Percentiles rank a stretch among this genome's conserved stretches.
These are phyloP conservation scores for Thozetella sp. DNA, from an alignment of 495 filamentous ascomycete species.

Conservation along the genomic window DNA sequence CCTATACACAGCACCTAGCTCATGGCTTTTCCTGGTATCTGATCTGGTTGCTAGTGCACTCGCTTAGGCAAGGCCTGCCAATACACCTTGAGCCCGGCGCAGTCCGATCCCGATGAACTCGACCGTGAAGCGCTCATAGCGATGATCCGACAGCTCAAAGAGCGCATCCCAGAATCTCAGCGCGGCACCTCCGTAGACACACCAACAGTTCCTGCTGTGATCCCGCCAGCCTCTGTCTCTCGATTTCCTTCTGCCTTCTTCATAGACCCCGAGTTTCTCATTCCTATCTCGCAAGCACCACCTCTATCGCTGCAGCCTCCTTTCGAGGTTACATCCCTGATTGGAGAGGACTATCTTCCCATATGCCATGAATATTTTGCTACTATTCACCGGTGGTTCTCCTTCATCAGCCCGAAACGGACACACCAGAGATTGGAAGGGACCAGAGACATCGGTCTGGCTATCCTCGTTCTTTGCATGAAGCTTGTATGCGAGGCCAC, in stretches of 20 bases:
- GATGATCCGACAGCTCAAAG: not conserved
- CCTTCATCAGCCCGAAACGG: conserved; percentile 45
- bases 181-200: not conserved
- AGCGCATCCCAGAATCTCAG: conserved; percentile 8
- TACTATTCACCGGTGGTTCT: conserved; percentile 43
- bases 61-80: conserved; percentile 35
- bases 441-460: conserved; percentile 33
- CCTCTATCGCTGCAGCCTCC: not conserved
- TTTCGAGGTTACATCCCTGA: not conserved
- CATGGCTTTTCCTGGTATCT: conserved; percentile 15
- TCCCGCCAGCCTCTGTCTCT: conserved; percentile 7
- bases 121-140: conserved; percentile 3
- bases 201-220: conserved; percentile 15
- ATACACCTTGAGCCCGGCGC: conserved; percentile 17
- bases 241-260: conserved; percentile 21
- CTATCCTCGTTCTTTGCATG: conserved; percentile 45
- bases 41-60: conserved; percentile 33
- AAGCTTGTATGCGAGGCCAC: conserved; percentile 38
- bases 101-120: conserved; percentile 20
- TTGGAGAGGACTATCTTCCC: conserved; percentile 19
- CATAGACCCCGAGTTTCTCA: conserved; percentile 15
- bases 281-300: conserved; percentile 1
- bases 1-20: conserved; percentile 20
- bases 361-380: conserved; percentile 27
- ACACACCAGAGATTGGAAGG: conserved; percentile 25